Evolutionary conservation across 805 yeast species (phyloP).

Genomic region (Peterozyma toletana): DNA sequence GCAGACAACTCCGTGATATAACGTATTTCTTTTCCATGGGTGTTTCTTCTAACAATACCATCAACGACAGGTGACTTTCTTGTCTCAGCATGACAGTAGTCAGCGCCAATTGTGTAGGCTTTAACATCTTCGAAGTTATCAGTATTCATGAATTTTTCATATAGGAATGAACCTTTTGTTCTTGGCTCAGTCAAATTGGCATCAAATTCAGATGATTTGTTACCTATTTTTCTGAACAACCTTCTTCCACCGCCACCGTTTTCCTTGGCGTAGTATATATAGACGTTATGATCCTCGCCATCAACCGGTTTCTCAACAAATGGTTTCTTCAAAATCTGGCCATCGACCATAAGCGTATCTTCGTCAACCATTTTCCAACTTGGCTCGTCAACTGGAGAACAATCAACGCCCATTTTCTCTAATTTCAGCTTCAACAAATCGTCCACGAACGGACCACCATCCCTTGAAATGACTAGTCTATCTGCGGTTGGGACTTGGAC

Average conservation of each 20-base stretch:
- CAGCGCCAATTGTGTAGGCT: conserved; percentile 92
- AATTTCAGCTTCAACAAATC: conserved; percentile 57
- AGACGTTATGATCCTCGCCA: conserved; percentile 97
- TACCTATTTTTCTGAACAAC: conserved; percentile 91
- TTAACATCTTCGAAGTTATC: conserved; percentile 98
- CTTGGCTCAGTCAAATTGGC: conserved; percentile 69
- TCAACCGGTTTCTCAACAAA: conserved; percentile 98
- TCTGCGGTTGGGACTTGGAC: conserved; percentile 87
- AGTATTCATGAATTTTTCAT: conserved; percentile 95
- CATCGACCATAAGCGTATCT: conserved; percentile 74
- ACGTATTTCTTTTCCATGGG: conserved; percentile 95
- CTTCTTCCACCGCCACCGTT: conserved; percentile 98
- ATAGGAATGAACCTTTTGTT: conserved; percentile 84
- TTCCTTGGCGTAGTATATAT: conserved; percentile 78
- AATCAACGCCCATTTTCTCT: conserved; percentile 51
- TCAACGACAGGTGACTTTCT: conserved; percentile 99
- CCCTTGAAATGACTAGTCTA: conserved; percentile 84
- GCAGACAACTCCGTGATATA: conserved; percentile 74
- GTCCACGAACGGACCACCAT: conserved; percentile 91
- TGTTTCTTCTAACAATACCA: conserved; percentile 94
- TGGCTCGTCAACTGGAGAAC: conserved; percentile 51
- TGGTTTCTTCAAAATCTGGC: conserved; percentile 70
- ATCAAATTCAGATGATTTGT: conserved; percentile 94
- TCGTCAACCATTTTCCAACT: conserved; percentile 85
- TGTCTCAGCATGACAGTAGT: conserved; percentile 95